phyloP scores from a whole-genome alignment of 352 stramenopile species.

The Detonula confervacea region DNA sequence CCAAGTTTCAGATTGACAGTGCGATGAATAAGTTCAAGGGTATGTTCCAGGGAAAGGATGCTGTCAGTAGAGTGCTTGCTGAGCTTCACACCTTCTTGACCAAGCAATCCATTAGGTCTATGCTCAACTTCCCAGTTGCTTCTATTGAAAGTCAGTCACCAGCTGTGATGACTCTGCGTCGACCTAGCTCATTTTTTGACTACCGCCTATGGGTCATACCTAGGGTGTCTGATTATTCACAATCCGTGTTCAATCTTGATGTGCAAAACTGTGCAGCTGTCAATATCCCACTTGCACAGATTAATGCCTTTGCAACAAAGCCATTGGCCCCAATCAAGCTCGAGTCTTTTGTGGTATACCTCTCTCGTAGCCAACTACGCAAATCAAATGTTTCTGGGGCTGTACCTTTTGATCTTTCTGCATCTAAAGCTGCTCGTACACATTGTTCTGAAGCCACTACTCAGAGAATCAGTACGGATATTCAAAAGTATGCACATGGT shows the following conservation, averaged over 20 bases:
- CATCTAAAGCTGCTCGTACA: conserved; percentile 89
- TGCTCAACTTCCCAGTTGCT: conserved; percentile 77
- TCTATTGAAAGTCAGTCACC: conserved; percentile 62
- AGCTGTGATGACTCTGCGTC: conserved; percentile 81
- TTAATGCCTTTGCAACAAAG: conserved; percentile 83
- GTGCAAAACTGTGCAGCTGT: conserved; percentile 84
- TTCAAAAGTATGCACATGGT: conserved; percentile 87
- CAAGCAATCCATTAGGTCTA: conserved; percentile 75
- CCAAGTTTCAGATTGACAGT: conserved; percentile 86
- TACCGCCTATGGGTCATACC: conserved; percentile 88
- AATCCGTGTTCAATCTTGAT: conserved; percentile 70
- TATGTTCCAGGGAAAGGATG: conserved; percentile 89
- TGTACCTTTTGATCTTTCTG: conserved; percentile 93
- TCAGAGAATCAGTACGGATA: conserved; percentile 91
- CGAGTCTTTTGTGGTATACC: conserved; percentile 79
- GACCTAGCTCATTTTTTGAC: conserved; percentile 82
- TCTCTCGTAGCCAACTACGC: conserved; percentile 71
- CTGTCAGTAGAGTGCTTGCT: conserved; percentile 81
- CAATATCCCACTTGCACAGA: conserved; percentile 85
- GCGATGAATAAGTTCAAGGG: conserved; percentile 88
- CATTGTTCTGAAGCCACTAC: conserved; percentile 94
- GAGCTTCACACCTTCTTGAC: conserved; percentile 84
- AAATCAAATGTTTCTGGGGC: conserved; percentile 68
- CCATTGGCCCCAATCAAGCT: conserved; percentile 85
- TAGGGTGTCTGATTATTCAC: conserved; percentile 85